Conservation (phyloP, 208 protist species). For the Crithidia expoeki region DNA sequence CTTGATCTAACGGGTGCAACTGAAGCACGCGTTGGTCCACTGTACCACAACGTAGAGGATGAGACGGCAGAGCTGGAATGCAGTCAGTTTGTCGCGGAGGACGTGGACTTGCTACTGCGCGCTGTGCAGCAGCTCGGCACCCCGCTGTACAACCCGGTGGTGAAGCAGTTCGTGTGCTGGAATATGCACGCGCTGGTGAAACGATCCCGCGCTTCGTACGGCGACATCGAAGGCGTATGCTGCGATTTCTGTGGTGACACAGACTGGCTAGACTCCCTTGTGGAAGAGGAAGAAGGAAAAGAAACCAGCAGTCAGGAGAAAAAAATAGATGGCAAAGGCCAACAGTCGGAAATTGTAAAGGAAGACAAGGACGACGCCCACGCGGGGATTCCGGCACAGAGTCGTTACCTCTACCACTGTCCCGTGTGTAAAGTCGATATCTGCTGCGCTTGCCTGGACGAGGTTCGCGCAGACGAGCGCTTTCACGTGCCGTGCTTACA, state of each 20-base stretch:
- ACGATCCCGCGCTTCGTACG: slow-evolving; percentile 46
- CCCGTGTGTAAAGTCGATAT: slow-evolving; percentile 69
- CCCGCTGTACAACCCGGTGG: slow-evolving; percentile 78
- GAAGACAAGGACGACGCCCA: slow-evolving; percentile 17
- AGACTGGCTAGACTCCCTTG: slow-evolving; percentile 49
- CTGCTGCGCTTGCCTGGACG: slow-evolving; percentile 58
- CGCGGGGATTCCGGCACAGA: not conserved
- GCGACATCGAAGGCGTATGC: slow-evolving; percentile 68
- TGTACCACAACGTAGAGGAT: slow-evolving; percentile 8
- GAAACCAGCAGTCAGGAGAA: not conserved
- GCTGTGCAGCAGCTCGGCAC: slow-evolving; percentile 68
- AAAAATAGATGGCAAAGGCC: slow-evolving; percentile 8
- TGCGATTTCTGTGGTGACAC: slow-evolving; percentile 89
- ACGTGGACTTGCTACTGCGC: slow-evolving; percentile 28
- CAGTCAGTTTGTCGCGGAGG: slow-evolving; percentile 11
- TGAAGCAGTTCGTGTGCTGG: slow-evolving; percentile 69
- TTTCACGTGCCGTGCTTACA: slow-evolving; percentile 83
- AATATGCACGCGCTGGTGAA: slow-evolving; percentile 43
- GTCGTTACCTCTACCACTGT: slow-evolving; percentile 65
- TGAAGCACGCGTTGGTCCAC: not conserved
- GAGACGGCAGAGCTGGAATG: slow-evolving; percentile 22
- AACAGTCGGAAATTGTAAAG: too few relatives aligned
- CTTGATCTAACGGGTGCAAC: not conserved
- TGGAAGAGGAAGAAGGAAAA: not conserved
- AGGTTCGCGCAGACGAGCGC: slow-evolving; percentile 58